Conservation (phyloP, 257 asterid genomes). For the Solanum sejunctum region DNA sequence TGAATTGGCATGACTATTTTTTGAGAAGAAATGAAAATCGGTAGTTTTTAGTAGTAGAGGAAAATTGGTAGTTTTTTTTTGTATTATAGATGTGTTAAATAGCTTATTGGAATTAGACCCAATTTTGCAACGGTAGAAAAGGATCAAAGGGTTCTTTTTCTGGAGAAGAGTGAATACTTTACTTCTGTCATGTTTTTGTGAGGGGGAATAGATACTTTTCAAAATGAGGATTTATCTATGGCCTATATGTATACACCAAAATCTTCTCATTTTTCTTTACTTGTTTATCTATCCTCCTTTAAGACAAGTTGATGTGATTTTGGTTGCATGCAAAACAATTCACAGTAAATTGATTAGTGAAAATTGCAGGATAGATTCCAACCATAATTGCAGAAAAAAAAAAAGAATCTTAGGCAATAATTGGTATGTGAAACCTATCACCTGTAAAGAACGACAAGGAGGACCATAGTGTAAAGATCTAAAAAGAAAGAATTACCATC, state of each 20-base stretch:
- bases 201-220: not conserved
- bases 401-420: not conserved
- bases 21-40: not conserved
- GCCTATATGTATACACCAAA: not conserved
- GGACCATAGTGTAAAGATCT: not conserved
- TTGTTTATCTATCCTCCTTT: not conserved
- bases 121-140: not conserved
- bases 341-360: not conserved
- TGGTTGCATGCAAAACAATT: not conserved
- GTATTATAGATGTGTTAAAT: not conserved
- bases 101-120: not conserved
- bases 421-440: not conserved
- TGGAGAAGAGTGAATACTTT: not conserved
- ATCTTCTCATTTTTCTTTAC: not conserved
- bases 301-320: not conserved
- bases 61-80: not conserved
- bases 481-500: not conserved
- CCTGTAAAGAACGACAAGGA: not conserved
- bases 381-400: not conserved
- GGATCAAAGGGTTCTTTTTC: not conserved
- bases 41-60: not conserved
- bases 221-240: not conserved
- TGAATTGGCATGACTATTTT: not conserved
- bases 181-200: not conserved
- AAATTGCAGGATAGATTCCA: not conserved